phyloP scores from a whole-genome alignment of 2,329 filamentous ascomycete species.

The Fragosphaeria purpurea region DNA sequence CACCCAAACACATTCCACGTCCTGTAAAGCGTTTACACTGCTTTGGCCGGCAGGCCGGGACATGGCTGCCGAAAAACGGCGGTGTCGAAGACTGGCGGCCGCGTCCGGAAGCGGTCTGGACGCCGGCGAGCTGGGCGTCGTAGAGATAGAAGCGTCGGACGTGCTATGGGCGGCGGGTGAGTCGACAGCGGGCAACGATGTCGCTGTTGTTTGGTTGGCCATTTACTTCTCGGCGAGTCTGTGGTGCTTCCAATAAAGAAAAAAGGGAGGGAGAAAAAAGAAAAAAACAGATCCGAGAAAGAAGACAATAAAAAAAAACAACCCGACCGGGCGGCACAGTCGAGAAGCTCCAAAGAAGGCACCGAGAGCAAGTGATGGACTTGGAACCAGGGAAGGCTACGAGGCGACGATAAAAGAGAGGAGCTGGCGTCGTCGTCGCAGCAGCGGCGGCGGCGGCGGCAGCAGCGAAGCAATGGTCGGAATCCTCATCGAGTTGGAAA shows the following conservation, averaged over 20 bases:
- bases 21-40: background rate
- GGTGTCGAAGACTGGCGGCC: background rate
- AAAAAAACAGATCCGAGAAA: too few relatives aligned
- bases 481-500: background rate
- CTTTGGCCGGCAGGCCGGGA: too few relatives aligned
- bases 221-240: background rate
- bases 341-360: too few relatives aligned
- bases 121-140: too few relatives aligned
- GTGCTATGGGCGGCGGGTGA: background rate
- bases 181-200: background rate
- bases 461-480: background rate
- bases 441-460: background rate
- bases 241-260: background rate
- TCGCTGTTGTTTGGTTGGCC: background rate
- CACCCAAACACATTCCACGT: constrained; percentile 16
- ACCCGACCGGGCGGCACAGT: too few relatives aligned
- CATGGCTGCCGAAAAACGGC: background rate
- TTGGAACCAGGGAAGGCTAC: too few relatives aligned
- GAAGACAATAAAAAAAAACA: too few relatives aligned
- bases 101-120: too few relatives aligned
- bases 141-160: background rate
- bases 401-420: background rate
- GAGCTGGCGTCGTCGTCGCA: background rate
- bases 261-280: background rate
- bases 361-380: too few relatives aligned